Evolutionary conservation across 1,284 basidiomycete species (phyloP), one percentile per base, ranked within the genome.

Genomic region (Ustilago curta): DNA sequence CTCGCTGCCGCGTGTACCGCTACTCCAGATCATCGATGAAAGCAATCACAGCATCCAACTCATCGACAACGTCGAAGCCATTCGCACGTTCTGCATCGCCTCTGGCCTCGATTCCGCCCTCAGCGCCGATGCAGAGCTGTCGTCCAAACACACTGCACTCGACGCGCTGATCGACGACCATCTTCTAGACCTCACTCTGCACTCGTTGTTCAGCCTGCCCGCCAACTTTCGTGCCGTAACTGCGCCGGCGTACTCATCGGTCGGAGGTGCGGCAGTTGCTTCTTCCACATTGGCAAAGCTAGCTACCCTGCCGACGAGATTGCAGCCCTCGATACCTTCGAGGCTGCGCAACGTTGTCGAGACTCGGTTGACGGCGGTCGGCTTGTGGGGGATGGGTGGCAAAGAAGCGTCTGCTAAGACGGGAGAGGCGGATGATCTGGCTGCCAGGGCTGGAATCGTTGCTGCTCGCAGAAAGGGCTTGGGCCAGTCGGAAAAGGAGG

Each of bases 151-250:
- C 3, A 44, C 52, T 9, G 78, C 77, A n/a, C 23, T 77, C 0
- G 73, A 79, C 29, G 77, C 79, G 0, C 44, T 74, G 3, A 39
- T 81, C 8, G 79, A 81, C 55, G 79, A 81, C 25, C 70, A 67
- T 23, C 59, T 79, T 18, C 51, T 70, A 8, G 75, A 79, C 37
- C 56, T 81, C 9, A 70, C 68, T 3, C 62, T 81, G 27, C 79
- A 81, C 58, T 72, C 79, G 27, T 70, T 81, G 4, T 81, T 81
- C 52, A 70, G 65, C 18, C 49, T 79, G n/a, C 77, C 79, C 8
- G 27, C 64, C 43, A 81, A 81, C 66, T 81, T 63, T 21, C 70
- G 76, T 21, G 42, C 69, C 8, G 73, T 76, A 19, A 79, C 79
- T 6, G 73, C 67, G 1, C 68, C 70, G 1, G 56, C 68, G 0